These are phyloP conservation scores for Scytalidium lignicola DNA, from an alignment of 2,329 filamentous ascomycete genomes.

Conservation along the genomic window DNA sequence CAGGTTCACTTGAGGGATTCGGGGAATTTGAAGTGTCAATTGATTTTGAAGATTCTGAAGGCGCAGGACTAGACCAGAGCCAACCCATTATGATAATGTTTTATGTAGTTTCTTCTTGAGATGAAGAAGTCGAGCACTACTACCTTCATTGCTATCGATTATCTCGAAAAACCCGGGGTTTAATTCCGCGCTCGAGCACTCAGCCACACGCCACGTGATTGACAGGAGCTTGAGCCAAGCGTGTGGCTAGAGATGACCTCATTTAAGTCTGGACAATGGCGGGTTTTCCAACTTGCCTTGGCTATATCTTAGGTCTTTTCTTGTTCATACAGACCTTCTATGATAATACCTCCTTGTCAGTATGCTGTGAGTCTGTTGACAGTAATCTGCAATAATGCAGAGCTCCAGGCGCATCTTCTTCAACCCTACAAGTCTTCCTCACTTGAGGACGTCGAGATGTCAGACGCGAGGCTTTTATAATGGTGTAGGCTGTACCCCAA, in stretches of 20 bases:
- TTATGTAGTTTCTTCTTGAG: neutral
- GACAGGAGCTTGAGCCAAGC: neutral
- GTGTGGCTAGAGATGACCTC: slow-evolving; percentile 1
- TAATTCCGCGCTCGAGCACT: neutral
- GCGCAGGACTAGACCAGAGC: slow-evolving; percentile 48
- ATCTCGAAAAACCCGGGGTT: neutral
- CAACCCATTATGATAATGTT: slow-evolving; percentile 48
- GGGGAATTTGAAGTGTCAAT: neutral
- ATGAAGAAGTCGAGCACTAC: neutral
- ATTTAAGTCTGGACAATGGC: neutral
- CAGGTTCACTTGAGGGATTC: slow-evolving; percentile 2
- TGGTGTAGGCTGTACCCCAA: slow-evolving; percentile 9
- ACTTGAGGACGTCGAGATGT: slow-evolving; percentile 22
- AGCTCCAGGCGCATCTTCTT: slow-evolving; percentile 23
- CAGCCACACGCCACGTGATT: neutral
- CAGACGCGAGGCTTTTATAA: slow-evolving; percentile 20
- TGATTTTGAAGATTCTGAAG: slow-evolving; percentile 20
- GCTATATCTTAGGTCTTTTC: neutral
- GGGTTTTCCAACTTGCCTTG: neutral
- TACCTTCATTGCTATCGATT: neutral
- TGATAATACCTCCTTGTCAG: neutral
- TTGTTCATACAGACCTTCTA: neutral
- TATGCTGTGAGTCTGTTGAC: neutral
- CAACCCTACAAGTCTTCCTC: slow-evolving; percentile 30
- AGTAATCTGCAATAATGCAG: slow-evolving; percentile 14